phyloP scores from a whole-genome alignment of 2,329 filamentous ascomycete genomes.

The Hirsutella minnesotensis region DNA sequence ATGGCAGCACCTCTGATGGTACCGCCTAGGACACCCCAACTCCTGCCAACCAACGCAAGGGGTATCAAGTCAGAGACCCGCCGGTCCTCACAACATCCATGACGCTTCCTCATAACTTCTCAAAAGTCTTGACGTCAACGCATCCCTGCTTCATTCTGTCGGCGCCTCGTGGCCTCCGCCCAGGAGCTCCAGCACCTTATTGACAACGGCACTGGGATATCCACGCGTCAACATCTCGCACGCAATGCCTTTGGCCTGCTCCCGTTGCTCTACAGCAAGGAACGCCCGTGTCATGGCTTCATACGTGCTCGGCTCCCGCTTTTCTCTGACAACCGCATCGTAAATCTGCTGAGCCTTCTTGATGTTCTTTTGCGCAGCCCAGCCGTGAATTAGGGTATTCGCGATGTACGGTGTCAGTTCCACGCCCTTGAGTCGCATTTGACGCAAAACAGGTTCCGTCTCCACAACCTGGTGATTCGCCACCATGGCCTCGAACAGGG shows the following conservation, averaged over 20 bases:
- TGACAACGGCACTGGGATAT: constrained; percentile 83
- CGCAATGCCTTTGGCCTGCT: constrained; percentile 65
- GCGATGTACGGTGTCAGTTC: constrained; percentile 95
- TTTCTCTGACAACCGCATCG: constrained; percentile 60
- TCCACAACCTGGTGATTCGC: constrained; percentile 78
- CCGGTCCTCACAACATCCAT: constrained; percentile 1
- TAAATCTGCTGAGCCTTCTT: constrained; percentile 70
- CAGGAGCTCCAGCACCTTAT: constrained; percentile 87
- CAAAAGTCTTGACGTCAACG: neutral
- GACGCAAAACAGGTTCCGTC: constrained; percentile 59
- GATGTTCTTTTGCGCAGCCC: constrained; percentile 77
- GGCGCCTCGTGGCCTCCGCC: constrained; percentile 38
- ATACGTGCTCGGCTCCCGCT: constrained; percentile 93
- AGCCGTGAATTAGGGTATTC: constrained; percentile 95
- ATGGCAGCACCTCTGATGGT: neutral
- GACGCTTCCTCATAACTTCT: constrained; percentile 3
- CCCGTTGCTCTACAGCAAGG: constrained; percentile 70
- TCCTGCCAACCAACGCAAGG: constrained; percentile 8
- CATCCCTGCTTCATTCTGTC: constrained; percentile 8
- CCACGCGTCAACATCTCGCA: constrained; percentile 83
- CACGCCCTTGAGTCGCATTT: constrained; percentile 65
- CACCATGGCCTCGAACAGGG: constrained; percentile 93
- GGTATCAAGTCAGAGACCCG: constrained; percentile 13
- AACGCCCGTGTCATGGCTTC: constrained; percentile 96
- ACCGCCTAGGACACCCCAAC: constrained; percentile 9